Conservation (phyloP, 2,329 filamentous ascomycete genomes). For the Diaporthe eres region DNA sequence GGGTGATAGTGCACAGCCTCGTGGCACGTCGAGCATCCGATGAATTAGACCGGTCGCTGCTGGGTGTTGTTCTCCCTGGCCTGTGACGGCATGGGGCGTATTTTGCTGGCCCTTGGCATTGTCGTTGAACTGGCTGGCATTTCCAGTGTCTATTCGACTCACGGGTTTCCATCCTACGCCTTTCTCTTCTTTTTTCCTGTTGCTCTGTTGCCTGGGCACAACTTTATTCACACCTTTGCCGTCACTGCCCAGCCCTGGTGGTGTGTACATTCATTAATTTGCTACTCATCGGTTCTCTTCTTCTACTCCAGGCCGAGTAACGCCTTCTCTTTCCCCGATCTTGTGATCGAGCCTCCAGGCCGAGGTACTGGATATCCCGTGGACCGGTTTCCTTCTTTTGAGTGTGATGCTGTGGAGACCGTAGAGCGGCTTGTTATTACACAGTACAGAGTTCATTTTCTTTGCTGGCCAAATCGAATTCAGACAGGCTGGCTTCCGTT, state of each 20-base stretch:
- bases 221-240: constrained; percentile 25
- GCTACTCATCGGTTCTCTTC: constrained; percentile 39
- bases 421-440: constrained; percentile 22
- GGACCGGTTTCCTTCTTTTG: constrained; percentile 22
- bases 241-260: constrained; percentile 34
- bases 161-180: constrained; percentile 44
- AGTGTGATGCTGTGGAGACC: constrained; percentile 42
- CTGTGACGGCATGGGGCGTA: constrained; percentile 13
- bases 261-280: constrained; percentile 26
- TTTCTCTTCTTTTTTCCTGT: constrained; percentile 41
- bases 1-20: constrained; percentile 35
- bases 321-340: constrained; percentile 41
- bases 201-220: constrained; percentile 2
- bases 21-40: constrained; percentile 33
- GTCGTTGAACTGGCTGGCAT: constrained; percentile 43
- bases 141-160: constrained; percentile 41
- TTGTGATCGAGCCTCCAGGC: background rate
- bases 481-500: background rate
- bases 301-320: constrained; percentile 50
- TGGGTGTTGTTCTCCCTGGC: background rate
- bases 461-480: constrained; percentile 10
- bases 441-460: background rate
- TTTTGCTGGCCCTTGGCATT: constrained; percentile 11
- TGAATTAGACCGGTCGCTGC: background rate
- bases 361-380: constrained; percentile 4